A percentile compares a stretch with the other conserved stretches of the same genome.
Conservation (phyloP, 441 rosid genomes). For the Arabidopsis hybrid region DNA sequence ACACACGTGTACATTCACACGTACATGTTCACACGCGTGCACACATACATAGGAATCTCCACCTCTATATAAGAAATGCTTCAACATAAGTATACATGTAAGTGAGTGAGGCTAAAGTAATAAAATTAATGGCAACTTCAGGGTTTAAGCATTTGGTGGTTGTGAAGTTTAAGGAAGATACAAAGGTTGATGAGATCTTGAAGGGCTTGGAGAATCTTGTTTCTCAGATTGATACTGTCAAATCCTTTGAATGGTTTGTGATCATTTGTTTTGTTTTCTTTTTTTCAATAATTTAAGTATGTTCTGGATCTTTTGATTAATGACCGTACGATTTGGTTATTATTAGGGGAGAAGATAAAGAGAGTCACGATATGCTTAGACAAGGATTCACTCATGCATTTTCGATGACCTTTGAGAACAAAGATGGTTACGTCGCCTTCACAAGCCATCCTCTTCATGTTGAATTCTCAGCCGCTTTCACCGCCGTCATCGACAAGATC, state of each 20-base stretch:
- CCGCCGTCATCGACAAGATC: conserved; percentile 74
- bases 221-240: conserved; percentile 74
- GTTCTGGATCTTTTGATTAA: background rate
- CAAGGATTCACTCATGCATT: conserved; percentile 91
- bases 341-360: conserved; percentile 81
- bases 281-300: background rate
- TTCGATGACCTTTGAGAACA: conserved; percentile 75
- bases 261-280: background rate
- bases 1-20: conserved; percentile 42
- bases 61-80: conserved; percentile 33
- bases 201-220: conserved; percentile 88
- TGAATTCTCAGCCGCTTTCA: conserved; percentile 75
- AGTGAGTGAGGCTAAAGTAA: conserved; percentile 26
- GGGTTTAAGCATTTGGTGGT: conserved; percentile 87
- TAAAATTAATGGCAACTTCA: conserved; percentile 40
- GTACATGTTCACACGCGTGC: conserved; percentile 24
- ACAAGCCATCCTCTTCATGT: conserved; percentile 70
- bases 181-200: conserved; percentile 64
- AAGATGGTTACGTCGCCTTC: conserved; percentile 73
- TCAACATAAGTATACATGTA: conserved; percentile 8
- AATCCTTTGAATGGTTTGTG: conserved; percentile 82
- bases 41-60: conserved; percentile 10
- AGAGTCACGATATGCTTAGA: conserved; percentile 82
- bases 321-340: conserved; percentile 25
- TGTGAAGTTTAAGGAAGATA: conserved; percentile 84